Base-by-base conservation (phyloP, 306 rosid species). In the Canavalia gladiata region DNA sequence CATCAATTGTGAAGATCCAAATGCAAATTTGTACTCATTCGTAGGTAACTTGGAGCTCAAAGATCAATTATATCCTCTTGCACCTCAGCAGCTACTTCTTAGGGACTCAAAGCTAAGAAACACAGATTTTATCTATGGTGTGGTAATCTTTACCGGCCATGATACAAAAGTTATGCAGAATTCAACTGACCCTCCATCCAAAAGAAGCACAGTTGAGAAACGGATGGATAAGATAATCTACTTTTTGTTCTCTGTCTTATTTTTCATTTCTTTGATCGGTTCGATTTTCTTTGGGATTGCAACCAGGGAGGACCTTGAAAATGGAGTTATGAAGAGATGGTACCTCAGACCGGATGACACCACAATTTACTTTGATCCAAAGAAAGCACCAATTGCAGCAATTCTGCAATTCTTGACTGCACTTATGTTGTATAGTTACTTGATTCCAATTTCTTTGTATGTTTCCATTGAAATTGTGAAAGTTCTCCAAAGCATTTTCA, bases 91-190 rank as follows among this genome's bases (percentile, higher is more conserved):
- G 82, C 90, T 95, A 76, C 92, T 95, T 13, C 97, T 95, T 18
- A 82, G 97, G 69, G 99, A 90, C 88, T 95, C 97, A 8, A 95
- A 93, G 90, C 92, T 95, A 1, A 85, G 94, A 72, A 95, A 93
- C 89, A 93, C 97, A 0, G 97, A 91, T 72, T 95, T 90, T 83
- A 76, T 91, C 72, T 95, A 91, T 6, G 97, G 97, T 3, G 92
- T 79, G 3, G 99, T 93, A 30, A 82, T 95, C 72, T 95, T 95
- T 49, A 93, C 99, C 0, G 97, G 97, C 8, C 90, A 88, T 60
- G 97, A 95, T 75, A 93, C 99, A 52, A 95, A 95, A 87, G 99
- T 95, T 34, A 90, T 91, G 91, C 99, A 95, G 82, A 95, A 95
- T 72, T 88, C 97, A 10, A 95, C 93, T 9, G 90, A 57, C 9